Evolutionary conservation across 148 eudicot species (phyloP).

Genomic region (Rhododendron molle): DNA sequence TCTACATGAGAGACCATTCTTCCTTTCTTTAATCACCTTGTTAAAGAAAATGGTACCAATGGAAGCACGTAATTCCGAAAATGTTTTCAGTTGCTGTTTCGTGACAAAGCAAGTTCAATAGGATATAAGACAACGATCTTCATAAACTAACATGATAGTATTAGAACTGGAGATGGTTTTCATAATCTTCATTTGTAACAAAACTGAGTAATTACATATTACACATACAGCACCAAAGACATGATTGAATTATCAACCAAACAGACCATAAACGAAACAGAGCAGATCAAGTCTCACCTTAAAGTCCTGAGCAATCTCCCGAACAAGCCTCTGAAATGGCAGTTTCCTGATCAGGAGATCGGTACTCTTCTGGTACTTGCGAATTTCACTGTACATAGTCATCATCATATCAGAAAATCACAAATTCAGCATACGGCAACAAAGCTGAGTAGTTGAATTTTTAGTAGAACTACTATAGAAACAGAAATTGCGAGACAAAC

Average conservation of each 20-base stretch:
- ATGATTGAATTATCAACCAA: too few relatives aligned
- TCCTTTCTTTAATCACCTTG: too few relatives aligned
- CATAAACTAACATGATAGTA: neutral
- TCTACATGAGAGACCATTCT: neutral
- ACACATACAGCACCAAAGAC: too few relatives aligned
- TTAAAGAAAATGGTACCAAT: too few relatives aligned
- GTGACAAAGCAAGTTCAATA: too few relatives aligned
- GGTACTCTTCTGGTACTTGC: conserved; percentile 22
- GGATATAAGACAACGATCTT: neutral
- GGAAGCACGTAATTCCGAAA: too few relatives aligned
- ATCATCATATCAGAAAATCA: neutral
- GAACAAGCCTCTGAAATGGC: conserved; percentile 26
- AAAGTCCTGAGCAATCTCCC: conserved; percentile 24
- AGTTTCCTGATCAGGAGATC: conserved; percentile 21
- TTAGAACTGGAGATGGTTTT: neutral
- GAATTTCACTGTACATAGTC: conserved; percentile 12
- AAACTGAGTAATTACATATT: too few relatives aligned
- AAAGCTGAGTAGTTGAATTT: neutral
- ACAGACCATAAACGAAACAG: too few relatives aligned
- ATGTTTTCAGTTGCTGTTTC: too few relatives aligned
- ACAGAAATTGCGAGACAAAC: neutral
- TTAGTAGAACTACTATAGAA: neutral
- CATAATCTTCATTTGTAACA: neutral
- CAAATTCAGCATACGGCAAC: neutral
- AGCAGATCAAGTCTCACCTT: conserved; percentile 6